Percentiles rank a stretch among this genome's conserved stretches.
Conservation (phyloP, 495 filamentous ascomycete species). For the Penicillium goetzii region DNA sequence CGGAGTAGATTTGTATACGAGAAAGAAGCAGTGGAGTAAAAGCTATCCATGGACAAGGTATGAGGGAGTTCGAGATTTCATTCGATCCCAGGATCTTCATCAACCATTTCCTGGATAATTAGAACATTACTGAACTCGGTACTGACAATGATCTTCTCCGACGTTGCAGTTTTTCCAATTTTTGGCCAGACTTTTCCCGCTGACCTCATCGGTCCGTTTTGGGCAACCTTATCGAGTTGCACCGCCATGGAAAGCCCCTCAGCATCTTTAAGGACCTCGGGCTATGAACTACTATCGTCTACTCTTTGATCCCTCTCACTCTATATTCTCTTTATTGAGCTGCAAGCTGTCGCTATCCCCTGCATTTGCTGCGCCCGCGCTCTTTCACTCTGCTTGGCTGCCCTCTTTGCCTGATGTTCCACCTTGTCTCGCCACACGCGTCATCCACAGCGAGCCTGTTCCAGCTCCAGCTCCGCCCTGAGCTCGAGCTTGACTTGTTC, state of each 20-base stretch:
- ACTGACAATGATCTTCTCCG: background rate
- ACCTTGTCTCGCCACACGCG: constrained; percentile 32
- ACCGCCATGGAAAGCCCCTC: background rate
- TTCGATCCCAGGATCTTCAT: background rate
- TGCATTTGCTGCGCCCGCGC: background rate
- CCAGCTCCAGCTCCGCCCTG: constrained; percentile 21
- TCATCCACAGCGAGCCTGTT: constrained; percentile 26
- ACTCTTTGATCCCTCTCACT: background rate
- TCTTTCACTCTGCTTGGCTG: constrained; percentile 10
- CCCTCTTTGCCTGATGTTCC: constrained; percentile 22
- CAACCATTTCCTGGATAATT: too few species aligned
- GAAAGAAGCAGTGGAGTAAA: too few species aligned
- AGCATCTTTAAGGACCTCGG: background rate
- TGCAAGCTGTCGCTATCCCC: background rate
- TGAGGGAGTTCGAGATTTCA: too few species aligned
- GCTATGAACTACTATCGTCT: too few species aligned
- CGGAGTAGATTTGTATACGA: too few species aligned
- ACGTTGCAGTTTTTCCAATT: background rate
- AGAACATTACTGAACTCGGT: background rate
- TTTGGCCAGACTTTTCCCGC: constrained; percentile 9
- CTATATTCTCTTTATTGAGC: background rate
- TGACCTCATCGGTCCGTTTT: constrained; percentile 28
- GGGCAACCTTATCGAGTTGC: constrained; percentile 14
- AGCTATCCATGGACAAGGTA: too few species aligned
- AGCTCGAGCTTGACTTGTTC: constrained; percentile 11